A percentile compares a stretch with the other conserved stretches of the same genome.
These are phyloP conservation scores for Yamadazyma scolyti DNA, from an alignment of 805 yeast species.

Conservation along the genomic window DNA sequence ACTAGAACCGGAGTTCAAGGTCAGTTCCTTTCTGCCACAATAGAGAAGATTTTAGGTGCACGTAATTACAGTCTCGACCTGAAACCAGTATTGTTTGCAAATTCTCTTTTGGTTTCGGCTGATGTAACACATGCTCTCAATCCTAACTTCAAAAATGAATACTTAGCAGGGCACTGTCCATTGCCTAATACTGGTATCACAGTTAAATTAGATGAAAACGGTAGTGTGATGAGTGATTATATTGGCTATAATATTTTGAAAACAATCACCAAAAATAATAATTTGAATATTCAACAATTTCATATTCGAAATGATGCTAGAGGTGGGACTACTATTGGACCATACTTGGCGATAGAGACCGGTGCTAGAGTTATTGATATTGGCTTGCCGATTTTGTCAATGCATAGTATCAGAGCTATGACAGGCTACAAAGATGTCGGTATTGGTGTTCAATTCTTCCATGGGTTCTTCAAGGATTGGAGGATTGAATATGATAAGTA, in stretches of 20 bases:
- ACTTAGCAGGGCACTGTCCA: slow-evolving; percentile 32
- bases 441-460: slow-evolving; percentile 31
- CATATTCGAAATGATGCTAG: slow-evolving; percentile 39
- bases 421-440: slow-evolving; percentile 39
- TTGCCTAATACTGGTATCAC: slow-evolving; percentile 37
- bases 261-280: slow-evolving; percentile 19
- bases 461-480: slow-evolving; percentile 20
- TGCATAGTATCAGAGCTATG: slow-evolving; percentile 39
- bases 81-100: slow-evolving; percentile 19
- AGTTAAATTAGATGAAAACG: slow-evolving; percentile 33
- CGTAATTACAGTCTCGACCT: slow-evolving; percentile 2
- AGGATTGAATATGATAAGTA: slow-evolving; percentile 3
- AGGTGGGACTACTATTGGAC: slow-evolving; percentile 43
- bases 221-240: slow-evolving; percentile 36
- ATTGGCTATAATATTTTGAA: slow-evolving; percentile 23
- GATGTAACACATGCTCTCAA: slow-evolving; percentile 43
- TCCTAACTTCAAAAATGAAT: slow-evolving; percentile 33
- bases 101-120: slow-evolving; percentile 34
- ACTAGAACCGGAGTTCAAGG: slow-evolving; percentile 39
- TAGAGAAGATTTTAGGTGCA: slow-evolving; percentile 10
- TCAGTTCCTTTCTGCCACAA: slow-evolving; percentile 17
- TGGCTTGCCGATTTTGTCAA: slow-evolving; percentile 39
- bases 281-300: slow-evolving; percentile 30
- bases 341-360: slow-evolving; percentile 30
- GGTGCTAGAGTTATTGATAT: slow-evolving; percentile 39